Base-by-base conservation (phyloP, 148 eudicot species). In the Cornus kousa region DNA sequence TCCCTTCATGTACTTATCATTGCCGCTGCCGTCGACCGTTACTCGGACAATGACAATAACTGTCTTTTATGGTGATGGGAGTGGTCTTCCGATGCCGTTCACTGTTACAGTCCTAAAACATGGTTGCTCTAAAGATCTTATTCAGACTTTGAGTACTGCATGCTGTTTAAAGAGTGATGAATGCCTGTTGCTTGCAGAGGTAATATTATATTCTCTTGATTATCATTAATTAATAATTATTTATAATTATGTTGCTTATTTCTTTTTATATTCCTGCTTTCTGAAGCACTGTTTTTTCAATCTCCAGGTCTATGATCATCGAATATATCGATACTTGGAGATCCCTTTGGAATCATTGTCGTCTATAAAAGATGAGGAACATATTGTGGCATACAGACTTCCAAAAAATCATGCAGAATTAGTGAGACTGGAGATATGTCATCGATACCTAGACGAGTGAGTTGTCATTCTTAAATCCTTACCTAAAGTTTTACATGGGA, bases 1-100 rank as follows among this genome's bases (percentile, higher is more conserved):
- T 74, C 99, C 99, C 28, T 96, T 96, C 89, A 96, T 96, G 99
- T 96, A 96, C 87, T 86, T 96, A 82, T 92, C 94, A 48, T 79
- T 96, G 87, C 99, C 99, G n/a, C 87, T 96, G 67, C 99, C 99
- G 22, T 92, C 99, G 76, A 89, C 82, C 19, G 87, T 80, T 76
- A 94, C 92, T 65, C 89, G 97, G 85, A 82, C 85, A 46, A 92
- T 96, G 93, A 96, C 94, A 48, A 87, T 94, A 71, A 92, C 95
- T 77, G 94, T 96, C 77, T 87, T 94, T 73, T 91, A 94, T 80
- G 87, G 95, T 77, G 90, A 92, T 82, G 99, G 99, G 59, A 91
- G 90, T 86, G 81, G 83, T 68, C 98, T 96, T 83, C 97, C 98
- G 43, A 94, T 90, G 91, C 94, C 99, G 74, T 92, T 71, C 80